Evolutionary conservation across 1,284 basidiomycete genomes (phyloP), one percentile per base, ranked within the genome.

Genomic region (Porodaedalea pini): DNA sequence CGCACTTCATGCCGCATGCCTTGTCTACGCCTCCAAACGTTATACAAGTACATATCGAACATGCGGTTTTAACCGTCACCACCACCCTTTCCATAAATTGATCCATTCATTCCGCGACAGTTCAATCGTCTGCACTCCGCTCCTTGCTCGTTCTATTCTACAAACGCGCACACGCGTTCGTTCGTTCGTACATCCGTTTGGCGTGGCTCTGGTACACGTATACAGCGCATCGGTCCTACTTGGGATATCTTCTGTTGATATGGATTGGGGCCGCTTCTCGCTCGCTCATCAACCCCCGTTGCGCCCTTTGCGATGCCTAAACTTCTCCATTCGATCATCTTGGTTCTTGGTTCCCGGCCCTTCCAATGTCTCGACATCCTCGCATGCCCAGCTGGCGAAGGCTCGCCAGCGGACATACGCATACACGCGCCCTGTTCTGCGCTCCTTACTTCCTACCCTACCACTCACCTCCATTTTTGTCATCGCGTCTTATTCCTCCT

Each of bases 401-500:
- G 45, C 27, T n/a, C 21, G 44, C 25, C 45, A 17, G 10, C 15
- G 48, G 48, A 21, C 34, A 23, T 15, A 36, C 32, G 6, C 40
- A 8, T 15, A 23, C 45, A 21, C 23, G 19, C 45, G 45, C n/a
- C 25, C 39, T 27, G 19, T 40, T 27, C 25, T 23, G 15, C 7
- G 32, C 32, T 52, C 39, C 17, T 52, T n/a, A 40, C 51, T 36
- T 17, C 4, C 25, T 10, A 10, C 23, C 19, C 21, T 40, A 32
- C 37, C 19, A 7, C 27, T 13, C 19, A 13, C 51, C 19, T 40
- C 6, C 21, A 13, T 19, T 40, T 6, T 41, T 15, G 23, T n/a
- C n/a, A n/a, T n/a, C n/a, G n/a, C n/a, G 19, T 51, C 49, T 34
- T 44, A 44, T 51, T 40, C 36, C 32, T 56, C 31, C 50, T 47